Evolutionary conservation across 2,329 filamentous ascomycete genomes (phyloP).

Genomic region (Fusarium veterinarium): DNA sequence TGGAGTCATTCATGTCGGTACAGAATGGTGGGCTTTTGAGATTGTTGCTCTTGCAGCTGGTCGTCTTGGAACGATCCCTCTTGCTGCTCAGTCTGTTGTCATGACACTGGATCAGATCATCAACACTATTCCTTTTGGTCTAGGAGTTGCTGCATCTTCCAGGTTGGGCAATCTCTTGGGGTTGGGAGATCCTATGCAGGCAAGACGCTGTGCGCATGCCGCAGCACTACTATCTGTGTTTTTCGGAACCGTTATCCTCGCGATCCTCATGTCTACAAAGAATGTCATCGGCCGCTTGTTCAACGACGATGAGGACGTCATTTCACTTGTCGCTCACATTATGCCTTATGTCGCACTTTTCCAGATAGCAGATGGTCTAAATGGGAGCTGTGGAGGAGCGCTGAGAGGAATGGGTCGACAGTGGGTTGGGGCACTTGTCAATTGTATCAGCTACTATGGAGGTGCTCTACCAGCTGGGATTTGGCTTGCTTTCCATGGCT

Average conservation of each 20-base stretch:
- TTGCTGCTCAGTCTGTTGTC: slow-evolving; percentile 87
- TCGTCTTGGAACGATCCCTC: slow-evolving; percentile 79
- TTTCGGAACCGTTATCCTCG: slow-evolving; percentile 74
- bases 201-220: slow-evolving; percentile 77
- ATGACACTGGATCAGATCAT: slow-evolving; percentile 90
- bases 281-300: slow-evolving; percentile 82
- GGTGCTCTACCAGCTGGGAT: slow-evolving; percentile 85
- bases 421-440: slow-evolving; percentile 85
- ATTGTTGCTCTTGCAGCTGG: slow-evolving; percentile 88
- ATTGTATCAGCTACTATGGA: slow-evolving; percentile 85
- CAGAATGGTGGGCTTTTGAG: slow-evolving; percentile 96
- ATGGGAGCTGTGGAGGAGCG: slow-evolving; percentile 84
- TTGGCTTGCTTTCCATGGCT: slow-evolving; percentile 86
- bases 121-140: slow-evolving; percentile 87
- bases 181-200: slow-evolving; percentile 71
- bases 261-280: slow-evolving; percentile 75
- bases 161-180: slow-evolving; percentile 85
- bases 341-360: slow-evolving; percentile 90
- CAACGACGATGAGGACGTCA: slow-evolving; percentile 79
- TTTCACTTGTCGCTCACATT: slow-evolving; percentile 78
- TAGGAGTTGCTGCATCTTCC: slow-evolving; percentile 83
- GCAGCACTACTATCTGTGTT: slow-evolving; percentile 79
- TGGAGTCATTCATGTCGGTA: slow-evolving; percentile 85
- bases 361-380: slow-evolving; percentile 89
- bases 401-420: slow-evolving; percentile 87